These are phyloP conservation scores for Cephaloascus albidus DNA, from an alignment of 805 yeast species.

Conservation along the genomic window DNA sequence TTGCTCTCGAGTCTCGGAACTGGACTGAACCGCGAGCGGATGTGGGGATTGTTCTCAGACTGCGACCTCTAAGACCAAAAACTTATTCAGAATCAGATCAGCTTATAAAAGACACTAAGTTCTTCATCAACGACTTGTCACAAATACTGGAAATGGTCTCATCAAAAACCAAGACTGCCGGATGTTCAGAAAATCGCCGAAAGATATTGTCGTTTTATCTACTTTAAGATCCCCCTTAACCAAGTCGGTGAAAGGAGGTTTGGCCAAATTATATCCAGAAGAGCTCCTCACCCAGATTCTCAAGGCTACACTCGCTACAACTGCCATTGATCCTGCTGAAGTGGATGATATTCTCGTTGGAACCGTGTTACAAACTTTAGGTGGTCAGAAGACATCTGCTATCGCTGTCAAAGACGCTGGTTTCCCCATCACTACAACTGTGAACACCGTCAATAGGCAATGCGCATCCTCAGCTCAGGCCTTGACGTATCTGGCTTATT, in stretches of 20 bases:
- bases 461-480: constrained; percentile 32
- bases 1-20: too few relatives aligned
- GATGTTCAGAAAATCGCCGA: constrained; percentile 12
- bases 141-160: too few relatives aligned
- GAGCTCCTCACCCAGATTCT: constrained; percentile 20
- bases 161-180: too few relatives aligned
- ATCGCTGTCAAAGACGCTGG: constrained; percentile 22
- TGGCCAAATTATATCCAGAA: constrained; percentile 23
- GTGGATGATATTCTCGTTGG: constrained; percentile 27
- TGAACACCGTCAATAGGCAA: constrained; percentile 25
- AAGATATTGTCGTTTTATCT: constrained; percentile 24
- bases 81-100: too few relatives aligned
- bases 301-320: constrained; percentile 14
- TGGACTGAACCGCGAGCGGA: too few relatives aligned
- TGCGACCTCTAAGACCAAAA: too few relatives aligned
- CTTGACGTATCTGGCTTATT: constrained; percentile 18
- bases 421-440: constrained; percentile 22
- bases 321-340: constrained; percentile 12
- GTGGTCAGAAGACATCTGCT: constrained; percentile 28
- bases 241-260: constrained; percentile 23
- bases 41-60: too few relatives aligned
- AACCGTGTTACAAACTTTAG: constrained; percentile 23
- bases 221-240: constrained; percentile 27
- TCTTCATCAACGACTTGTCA: too few relatives aligned
- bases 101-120: too few relatives aligned